Evolutionary conservation across 208 protist genomes (phyloP).

Genomic region (Naegleria gruberi): DNA sequence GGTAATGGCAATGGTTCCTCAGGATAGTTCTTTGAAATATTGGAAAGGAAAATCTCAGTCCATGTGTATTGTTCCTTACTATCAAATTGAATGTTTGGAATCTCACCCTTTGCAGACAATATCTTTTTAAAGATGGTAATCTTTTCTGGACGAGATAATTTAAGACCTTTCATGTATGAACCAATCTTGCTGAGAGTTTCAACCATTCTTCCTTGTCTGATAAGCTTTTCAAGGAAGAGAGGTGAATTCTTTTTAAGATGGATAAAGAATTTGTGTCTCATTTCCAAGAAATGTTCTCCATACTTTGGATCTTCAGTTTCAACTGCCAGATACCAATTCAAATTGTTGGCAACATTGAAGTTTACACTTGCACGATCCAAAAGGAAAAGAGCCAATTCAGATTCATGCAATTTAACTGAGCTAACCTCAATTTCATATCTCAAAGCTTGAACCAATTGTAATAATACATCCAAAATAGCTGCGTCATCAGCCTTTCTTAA

Average conservation of each 20-base stretch:
- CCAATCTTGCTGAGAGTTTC: not conserved
- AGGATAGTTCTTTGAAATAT: slow-evolving; percentile 18
- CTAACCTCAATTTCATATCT: slow-evolving; percentile 23
- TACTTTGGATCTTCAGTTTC: not conserved
- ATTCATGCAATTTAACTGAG: slow-evolving; percentile 30
- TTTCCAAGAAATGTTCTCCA: not conserved
- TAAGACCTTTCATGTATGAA: not conserved
- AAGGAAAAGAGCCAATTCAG: slow-evolving; percentile 4
- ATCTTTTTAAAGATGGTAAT: slow-evolving; percentile 27
- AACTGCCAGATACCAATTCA: slow-evolving; percentile 24
- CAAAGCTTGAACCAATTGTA: slow-evolving; percentile 38
- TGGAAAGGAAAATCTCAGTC: not conserved
- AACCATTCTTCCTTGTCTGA: not conserved
- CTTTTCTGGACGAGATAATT: slow-evolving; percentile 8
- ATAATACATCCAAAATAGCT: slow-evolving; percentile 43
- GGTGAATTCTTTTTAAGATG: not conserved
- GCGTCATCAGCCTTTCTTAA: slow-evolving; percentile 35
- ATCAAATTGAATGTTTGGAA: slow-evolving; percentile 10
- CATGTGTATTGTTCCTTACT: slow-evolving; percentile 30
- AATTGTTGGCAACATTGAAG: slow-evolving; percentile 13
- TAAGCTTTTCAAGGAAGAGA: not conserved
- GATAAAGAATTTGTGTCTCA: not conserved
- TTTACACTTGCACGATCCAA: not conserved
- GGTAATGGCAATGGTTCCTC: slow-evolving; percentile 24
- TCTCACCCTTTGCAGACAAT: slow-evolving; percentile 13